Conservation (phyloP, 805 yeast genomes). For the Zygosaccharomyces bisporus region DNA sequence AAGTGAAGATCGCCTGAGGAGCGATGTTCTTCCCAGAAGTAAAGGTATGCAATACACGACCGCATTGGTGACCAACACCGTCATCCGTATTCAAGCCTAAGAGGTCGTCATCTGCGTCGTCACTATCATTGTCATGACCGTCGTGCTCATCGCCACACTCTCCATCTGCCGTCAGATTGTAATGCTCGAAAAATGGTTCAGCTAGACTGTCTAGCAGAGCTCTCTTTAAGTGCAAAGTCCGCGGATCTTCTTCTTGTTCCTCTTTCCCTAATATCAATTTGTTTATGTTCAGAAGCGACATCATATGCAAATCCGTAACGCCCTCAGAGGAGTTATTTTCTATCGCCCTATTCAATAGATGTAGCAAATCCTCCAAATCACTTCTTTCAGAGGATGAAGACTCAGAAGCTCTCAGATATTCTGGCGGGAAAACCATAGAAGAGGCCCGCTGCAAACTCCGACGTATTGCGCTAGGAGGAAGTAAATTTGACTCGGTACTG, state of each 20-base stretch:
- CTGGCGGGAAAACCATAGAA: conserved; percentile 15
- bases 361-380: conserved; percentile 30
- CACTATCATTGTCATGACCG: conserved; percentile 12
- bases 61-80: conserved; percentile 14
- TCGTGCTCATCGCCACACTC: conserved; percentile 20
- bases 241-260: conserved; percentile 7
- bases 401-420: conserved; percentile 4
- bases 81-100: conserved; percentile 1
- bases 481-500: conserved; percentile 1
- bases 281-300: conserved; percentile 33
- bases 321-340: conserved; percentile 30
- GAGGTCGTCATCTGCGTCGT: conserved; percentile 8
- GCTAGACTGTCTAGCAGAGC: conserved; percentile 34
- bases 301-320: conserved; percentile 34
- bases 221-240: conserved; percentile 22
- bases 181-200: conserved; percentile 35
- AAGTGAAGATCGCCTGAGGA: conserved; percentile 84
- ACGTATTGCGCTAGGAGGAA: conserved; percentile 7
- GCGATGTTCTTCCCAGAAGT: conserved; percentile 66
- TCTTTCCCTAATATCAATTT: conserved; percentile 28
- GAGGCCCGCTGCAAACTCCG: conserved; percentile 15
- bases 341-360: conserved; percentile 33
- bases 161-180: conserved; percentile 20
- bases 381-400: conserved; percentile 18
- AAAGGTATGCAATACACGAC: conserved; percentile 56